These are phyloP conservation scores for Filobasidium floriforme DNA, from an alignment of 768 basidiomycete genomes.

Conservation along the genomic window DNA sequence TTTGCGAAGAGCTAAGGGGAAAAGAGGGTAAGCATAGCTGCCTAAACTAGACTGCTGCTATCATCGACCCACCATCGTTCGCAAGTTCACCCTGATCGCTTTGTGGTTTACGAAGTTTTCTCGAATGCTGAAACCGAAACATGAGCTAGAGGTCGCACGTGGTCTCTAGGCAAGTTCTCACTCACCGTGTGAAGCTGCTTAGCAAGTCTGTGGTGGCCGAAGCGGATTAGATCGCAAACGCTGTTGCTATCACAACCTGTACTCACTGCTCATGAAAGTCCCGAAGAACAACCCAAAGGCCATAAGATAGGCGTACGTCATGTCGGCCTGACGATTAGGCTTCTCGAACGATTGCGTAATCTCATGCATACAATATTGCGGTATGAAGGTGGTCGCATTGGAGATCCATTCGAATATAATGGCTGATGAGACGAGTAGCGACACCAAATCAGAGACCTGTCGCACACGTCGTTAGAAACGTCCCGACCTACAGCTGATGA, in stretches of 20 bases:
- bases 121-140: conserved; percentile 20
- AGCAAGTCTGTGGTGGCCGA: neutral
- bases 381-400: conserved; percentile 1
- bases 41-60: too few species aligned
- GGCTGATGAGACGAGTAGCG: neutral
- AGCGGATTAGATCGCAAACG: neutral
- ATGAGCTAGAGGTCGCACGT: neutral
- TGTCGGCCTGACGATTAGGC: conserved; percentile 19
- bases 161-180: neutral
- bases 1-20: conserved; percentile 32
- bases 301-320: conserved; percentile 35
- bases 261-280: conserved; percentile 25
- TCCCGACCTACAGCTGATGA: neutral
- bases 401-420: conserved; percentile 2
- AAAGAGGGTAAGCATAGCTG: too few species aligned
- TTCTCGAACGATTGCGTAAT: conserved; percentile 32
- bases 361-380: conserved; percentile 26
- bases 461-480: neutral
- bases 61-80: conserved; percentile 28
- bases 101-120: conserved; percentile 34
- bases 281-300: conserved; percentile 33
- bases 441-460: neutral
- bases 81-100: conserved; percentile 30
- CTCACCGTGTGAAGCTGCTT: neutral
- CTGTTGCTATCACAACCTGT: neutral